Evolutionary conservation across 176 grass and related monocot genomes (phyloP).

Genomic region (Rhynchospora tenuis): DNA sequence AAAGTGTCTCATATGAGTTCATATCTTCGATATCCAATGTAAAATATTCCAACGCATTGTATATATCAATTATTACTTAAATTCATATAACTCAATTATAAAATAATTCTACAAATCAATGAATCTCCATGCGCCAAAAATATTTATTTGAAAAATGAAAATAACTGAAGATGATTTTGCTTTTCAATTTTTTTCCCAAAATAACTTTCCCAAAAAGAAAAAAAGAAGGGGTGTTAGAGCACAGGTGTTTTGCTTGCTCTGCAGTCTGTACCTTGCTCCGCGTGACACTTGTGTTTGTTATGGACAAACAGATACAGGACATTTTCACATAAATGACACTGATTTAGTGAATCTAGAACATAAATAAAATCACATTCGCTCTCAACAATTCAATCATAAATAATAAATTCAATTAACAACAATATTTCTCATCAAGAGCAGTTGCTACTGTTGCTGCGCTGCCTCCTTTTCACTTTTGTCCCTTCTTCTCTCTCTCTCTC

Average conservation of each 20-base stretch:
- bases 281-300: neutral
- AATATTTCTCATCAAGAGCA: neutral
- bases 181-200: neutral
- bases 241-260: neutral
- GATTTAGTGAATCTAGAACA: neutral
- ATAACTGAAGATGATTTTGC: neutral
- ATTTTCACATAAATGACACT: neutral
- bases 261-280: neutral
- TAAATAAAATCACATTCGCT: neutral
- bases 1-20: too few species aligned
- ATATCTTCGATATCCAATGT: too few species aligned
- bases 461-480: neutral
- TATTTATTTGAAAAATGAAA: neutral
- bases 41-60: too few species aligned
- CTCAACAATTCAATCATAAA: neutral
- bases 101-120: too few species aligned
- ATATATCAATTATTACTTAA: too few species aligned
- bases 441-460: neutral
- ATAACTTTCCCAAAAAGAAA: neutral
- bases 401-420: neutral
- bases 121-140: too few species aligned
- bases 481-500: neutral
- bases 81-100: too few species aligned
- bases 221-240: neutral
- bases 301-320: neutral